These are phyloP conservation scores for Karstenula rhodostoma DNA, from an alignment of 2,329 filamentous ascomycete species.

Conservation along the genomic window DNA sequence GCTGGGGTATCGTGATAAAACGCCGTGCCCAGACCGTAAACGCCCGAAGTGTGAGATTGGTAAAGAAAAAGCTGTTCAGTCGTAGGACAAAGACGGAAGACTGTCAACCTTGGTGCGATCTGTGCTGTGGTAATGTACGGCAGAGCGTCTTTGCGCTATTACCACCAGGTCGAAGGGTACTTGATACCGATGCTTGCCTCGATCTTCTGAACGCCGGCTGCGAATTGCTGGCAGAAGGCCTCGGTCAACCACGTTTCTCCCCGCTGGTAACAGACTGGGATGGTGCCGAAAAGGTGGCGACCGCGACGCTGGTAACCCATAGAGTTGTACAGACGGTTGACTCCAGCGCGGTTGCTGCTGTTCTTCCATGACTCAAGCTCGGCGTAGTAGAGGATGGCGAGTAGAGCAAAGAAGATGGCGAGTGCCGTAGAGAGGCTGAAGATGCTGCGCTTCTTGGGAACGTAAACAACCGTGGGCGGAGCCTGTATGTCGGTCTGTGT, in stretches of 20 bases:
- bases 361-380: neutral
- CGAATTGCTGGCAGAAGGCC: conserved; percentile 9
- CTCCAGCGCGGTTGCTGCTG: neutral
- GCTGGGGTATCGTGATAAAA: conserved; percentile 8
- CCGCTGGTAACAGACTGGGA: conserved; percentile 9
- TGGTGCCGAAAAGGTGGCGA: conserved; percentile 8
- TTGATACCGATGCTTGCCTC: conserved; percentile 1
- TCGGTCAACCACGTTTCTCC: neutral
- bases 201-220: neutral
- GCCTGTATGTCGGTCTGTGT: neutral
- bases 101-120: neutral
- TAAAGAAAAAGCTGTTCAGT: neutral
- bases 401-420: conserved; percentile 6
- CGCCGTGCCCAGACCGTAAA: conserved; percentile 5
- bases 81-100: neutral
- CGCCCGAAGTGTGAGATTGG: neutral
- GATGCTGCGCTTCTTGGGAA: conserved; percentile 5
- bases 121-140: neutral
- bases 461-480: neutral
- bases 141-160: neutral
- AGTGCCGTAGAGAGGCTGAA: neutral
- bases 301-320: conserved; percentile 2
- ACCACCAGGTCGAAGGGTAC: neutral
- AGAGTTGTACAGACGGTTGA: conserved; percentile 8
- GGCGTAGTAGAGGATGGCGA: neutral